Conservation (phyloP, 371 early-diverging fungal species). For the Mucor circinelloides region DNA sequence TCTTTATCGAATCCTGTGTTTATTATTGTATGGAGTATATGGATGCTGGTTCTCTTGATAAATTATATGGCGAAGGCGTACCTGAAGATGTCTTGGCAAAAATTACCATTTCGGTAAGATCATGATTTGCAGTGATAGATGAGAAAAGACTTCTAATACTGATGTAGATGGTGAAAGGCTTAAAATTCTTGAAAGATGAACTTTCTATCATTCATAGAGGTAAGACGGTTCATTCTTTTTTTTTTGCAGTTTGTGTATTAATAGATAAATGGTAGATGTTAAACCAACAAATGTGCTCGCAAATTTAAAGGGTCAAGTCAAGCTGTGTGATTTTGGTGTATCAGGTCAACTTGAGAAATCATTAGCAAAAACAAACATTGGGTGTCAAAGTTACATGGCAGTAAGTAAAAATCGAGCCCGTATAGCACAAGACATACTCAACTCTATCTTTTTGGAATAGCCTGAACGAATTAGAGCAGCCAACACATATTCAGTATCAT, state of each 20-base stretch:
- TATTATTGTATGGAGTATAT: slow-evolving; percentile 95
- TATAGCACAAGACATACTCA: neutral
- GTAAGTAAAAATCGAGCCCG: slow-evolving; percentile 40
- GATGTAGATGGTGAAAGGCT: slow-evolving; percentile 79
- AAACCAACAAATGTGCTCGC: slow-evolving; percentile 95
- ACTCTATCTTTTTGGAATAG: slow-evolving; percentile 32
- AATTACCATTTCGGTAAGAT: slow-evolving; percentile 72
- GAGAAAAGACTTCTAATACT: neutral
- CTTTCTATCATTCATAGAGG: slow-evolving; percentile 89
- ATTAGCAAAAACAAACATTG: slow-evolving; percentile 92
- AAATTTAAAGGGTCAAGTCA: slow-evolving; percentile 85
- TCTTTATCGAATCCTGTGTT: slow-evolving; percentile 93
- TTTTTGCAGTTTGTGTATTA: neutral
- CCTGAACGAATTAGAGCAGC: slow-evolving; percentile 78
- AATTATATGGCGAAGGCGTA: slow-evolving; percentile 78
- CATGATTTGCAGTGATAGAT: neutral
- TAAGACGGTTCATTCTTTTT: neutral
- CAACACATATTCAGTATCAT: slow-evolving; percentile 73
- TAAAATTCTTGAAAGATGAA: slow-evolving; percentile 88
- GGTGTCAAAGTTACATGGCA: slow-evolving; percentile 95
- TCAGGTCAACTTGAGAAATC: slow-evolving; percentile 89
- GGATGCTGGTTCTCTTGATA: slow-evolving; percentile 94
- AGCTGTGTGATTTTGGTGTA: slow-evolving; percentile 92
- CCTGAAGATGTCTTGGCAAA: slow-evolving; percentile 84
- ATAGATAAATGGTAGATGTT: slow-evolving; percentile 62